phyloP scores from a whole-genome alignment of 2,329 filamentous ascomycete genomes.

The Nannizziopsis barbatae region DNA sequence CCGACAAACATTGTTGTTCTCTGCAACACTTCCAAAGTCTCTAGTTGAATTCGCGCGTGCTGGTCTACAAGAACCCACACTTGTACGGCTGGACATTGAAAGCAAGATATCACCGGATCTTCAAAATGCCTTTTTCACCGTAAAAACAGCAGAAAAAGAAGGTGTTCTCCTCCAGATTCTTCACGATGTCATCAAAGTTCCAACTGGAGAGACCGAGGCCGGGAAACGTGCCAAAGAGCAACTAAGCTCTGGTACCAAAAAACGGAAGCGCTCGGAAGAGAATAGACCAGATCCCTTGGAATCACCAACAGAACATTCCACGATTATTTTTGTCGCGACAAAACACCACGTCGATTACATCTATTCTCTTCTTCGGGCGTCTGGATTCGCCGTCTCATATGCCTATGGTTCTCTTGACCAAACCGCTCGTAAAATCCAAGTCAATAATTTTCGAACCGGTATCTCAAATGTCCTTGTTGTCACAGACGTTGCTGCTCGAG shows the following conservation, averaged over 20 bases:
- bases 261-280: conserved; percentile 40
- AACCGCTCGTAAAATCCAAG: conserved; percentile 80
- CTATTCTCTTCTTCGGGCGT: conserved; percentile 61
- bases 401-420: conserved; percentile 93
- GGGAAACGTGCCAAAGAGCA: conserved; percentile 37
- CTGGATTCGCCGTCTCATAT: conserved; percentile 83
- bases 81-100: conserved; percentile 85
- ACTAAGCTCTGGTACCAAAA: conserved; percentile 36
- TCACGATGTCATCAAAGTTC: conserved; percentile 86
- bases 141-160: conserved; percentile 90
- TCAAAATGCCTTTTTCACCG: conserved; percentile 87
- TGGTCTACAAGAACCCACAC: conserved; percentile 79
- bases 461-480: conserved; percentile 85
- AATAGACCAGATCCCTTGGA: conserved; percentile 45
- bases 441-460: conserved; percentile 77
- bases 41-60: conserved; percentile 92
- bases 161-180: conserved; percentile 80
- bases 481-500: conserved; percentile 89
- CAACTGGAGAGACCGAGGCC: conserved; percentile 52
- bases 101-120: conserved; percentile 93
- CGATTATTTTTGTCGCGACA: conserved; percentile 86
- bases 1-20: conserved; percentile 87
- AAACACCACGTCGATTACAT: conserved; percentile 98
- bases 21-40: conserved; percentile 84
- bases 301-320: conserved; percentile 78